These are phyloP conservation scores for Magnolia officinalis DNA, from an alignment of 164 flowering plant genomes.

Conservation along the genomic window DNA sequence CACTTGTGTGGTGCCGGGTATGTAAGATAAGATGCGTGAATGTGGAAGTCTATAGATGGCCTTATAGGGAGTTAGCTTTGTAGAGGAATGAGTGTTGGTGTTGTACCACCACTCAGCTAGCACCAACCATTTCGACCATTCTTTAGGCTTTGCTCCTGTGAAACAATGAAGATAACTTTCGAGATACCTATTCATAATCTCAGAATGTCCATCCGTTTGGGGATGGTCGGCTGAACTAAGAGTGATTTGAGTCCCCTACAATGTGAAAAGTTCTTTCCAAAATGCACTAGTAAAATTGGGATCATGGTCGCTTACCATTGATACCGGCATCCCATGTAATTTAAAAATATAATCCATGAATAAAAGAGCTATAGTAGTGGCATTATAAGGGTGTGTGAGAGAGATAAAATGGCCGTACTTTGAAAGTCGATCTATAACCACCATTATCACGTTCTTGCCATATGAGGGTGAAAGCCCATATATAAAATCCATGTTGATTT, in stretches of 20 bases:
- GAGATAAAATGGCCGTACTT: neutral
- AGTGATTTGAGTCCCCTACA: neutral
- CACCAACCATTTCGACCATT: neutral
- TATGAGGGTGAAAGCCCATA: neutral
- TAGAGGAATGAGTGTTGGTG: neutral
- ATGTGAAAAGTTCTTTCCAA: neutral
- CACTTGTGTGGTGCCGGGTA: no score
- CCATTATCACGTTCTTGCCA: neutral
- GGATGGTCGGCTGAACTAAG: neutral
- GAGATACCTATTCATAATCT: neutral
- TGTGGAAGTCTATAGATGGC: no score
- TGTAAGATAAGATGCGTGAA: no score
- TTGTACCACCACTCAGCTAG: neutral
- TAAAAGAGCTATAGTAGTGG: neutral
- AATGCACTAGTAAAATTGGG: neutral
- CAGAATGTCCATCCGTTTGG: slow-evolving; percentile 1
- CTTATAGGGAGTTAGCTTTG: neutral
- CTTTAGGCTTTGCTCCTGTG: neutral
- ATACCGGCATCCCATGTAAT: neutral
- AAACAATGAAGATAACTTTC: neutral
- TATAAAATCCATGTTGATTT: neutral
- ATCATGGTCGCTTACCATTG: neutral
- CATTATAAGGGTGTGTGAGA: neutral
- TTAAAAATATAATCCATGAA: neutral
- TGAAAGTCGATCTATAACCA: neutral